Base-by-base conservation (phyloP, 805 yeast species). In the Candida saitoana region DNA sequence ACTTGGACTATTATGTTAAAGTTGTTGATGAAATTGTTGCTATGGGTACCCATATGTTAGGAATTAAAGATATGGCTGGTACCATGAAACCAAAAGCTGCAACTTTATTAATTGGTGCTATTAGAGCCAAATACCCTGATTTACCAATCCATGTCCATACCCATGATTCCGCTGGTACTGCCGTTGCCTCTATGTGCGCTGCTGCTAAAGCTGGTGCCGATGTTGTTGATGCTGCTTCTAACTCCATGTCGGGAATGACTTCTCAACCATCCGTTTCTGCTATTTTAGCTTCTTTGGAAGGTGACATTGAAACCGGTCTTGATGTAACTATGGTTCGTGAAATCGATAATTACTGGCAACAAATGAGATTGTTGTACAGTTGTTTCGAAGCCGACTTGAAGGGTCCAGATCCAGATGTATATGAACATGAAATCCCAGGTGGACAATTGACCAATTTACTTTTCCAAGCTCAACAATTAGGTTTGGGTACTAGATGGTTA, bases 11-110 rank as follows among this genome's bases (percentile, higher is more conserved):
- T 74, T 93, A 93, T 71, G 60, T 93, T 59, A 73, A 74, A 16
- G 80, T 91, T 44, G 89, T 87, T 47, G 95, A 84, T 51, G 72
- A 83, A 57, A 82, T 93, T 58, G 96, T 93, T 45, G 73, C 70
- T 47, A 82, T 90, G 87, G 99, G 99, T 56, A 91, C 98, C 39
- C 99, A 93, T 67, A 77, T 93, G 57, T 75, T 93, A 55, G 99
- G 98, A 71, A 93, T 93, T 63, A 93, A 93, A 71, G 99, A 93
- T 72, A 93, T 93, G 99, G 99, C 99, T 44, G 99, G 99, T 74
- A 91, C 98, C 50, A 67, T 93, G 73, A 90, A 91, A 69, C 99
- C 99, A 47, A 73, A 79, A 46, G 99, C 99, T 47, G 99, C 99
- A 35, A 79, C 75, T 38, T 52, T 82, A 41, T 80, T 93, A 61